Base-by-base conservation (phyloP, 495 filamentous ascomycete species). In the Aspergillus ostianus region DNA sequence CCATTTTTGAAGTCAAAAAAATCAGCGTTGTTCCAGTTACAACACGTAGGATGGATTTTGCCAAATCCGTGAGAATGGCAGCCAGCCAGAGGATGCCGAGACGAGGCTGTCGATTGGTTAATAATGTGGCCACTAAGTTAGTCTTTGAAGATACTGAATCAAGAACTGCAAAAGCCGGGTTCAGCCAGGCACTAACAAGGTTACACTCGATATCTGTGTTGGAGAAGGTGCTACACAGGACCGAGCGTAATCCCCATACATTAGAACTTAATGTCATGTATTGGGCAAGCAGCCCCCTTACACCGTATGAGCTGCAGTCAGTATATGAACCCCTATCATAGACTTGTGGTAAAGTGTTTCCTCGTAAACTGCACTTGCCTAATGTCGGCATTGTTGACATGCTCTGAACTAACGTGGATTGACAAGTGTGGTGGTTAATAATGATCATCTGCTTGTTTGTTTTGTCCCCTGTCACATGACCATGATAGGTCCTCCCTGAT, bases 171-270 rank as follows among this genome's bases (percentile, higher is more conserved):
- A 73, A 70, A 21, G 64, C 64, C 9, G 70, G 65, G 36, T 70
- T 73, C 7, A 70, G 54, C 71, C 69, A 74, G 17, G 69, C 61
- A 61, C 65, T 70, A 60, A 67, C 67, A 41, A 74, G 62, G 27
- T 72, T 72, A 55, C 69, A 73, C 21, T 66, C 62, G 47, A 71
- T 62, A 20, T 66, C 61, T 29, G 57, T 0, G 44, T 69, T 65
- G 59, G 71, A 73, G 55, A 71, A 70, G 27, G 67, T 71, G 53
- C 65, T 65, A 36, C 8, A 54, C 8, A 73, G 64, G 3, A 71
- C 47, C 58, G 67, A 71, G 21, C 67, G 65, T 18, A 73, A 15
- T 13, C 69, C 69, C 67, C 62, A 69, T 13, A 47, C 10, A 64
- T 67, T 63, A 18, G 49, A 63, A 61, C 66, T 71, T 21, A 71